A percentile compares a stretch with the other conserved stretches of the same genome.
These are phyloP conservation scores for Psilocybe azurescens DNA, from an alignment of 768 basidiomycete species.

Conservation along the genomic window DNA sequence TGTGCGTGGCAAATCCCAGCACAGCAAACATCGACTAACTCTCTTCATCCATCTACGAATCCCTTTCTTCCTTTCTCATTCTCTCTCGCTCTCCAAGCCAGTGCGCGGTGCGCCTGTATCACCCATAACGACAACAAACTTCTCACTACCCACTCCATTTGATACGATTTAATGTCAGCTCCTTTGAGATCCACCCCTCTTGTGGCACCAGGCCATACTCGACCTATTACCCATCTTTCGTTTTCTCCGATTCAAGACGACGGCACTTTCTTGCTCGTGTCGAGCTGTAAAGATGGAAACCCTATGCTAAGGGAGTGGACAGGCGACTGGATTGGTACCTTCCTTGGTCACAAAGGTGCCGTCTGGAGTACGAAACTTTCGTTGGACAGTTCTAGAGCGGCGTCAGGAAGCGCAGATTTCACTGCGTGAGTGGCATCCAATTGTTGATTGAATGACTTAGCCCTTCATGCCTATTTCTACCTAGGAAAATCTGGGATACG, in stretches of 20 bases:
- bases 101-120: conserved; percentile 61
- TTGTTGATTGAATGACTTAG: conserved; percentile 10
- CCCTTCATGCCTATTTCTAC: conserved; percentile 18
- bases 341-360: conserved; percentile 90
- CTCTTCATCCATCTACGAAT: conserved; percentile 14
- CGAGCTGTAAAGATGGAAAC: conserved; percentile 98
- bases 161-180: conserved; percentile 57
- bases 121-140: conserved; percentile 44
- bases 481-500: conserved; percentile 96
- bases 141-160: conserved; percentile 26
- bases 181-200: conserved; percentile 77
- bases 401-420: conserved; percentile 95
- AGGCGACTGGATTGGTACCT: conserved; percentile 98
- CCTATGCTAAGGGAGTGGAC: conserved; percentile 98
- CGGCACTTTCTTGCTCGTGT: conserved; percentile 87
- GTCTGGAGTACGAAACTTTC: conserved; percentile 97
- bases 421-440: conserved; percentile 73
- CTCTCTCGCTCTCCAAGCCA: conserved; percentile 35
- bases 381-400: conserved; percentile 83
- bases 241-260: conserved; percentile 90
- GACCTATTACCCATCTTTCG: conserved; percentile 92
- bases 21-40: conserved; percentile 23
- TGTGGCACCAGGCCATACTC: conserved; percentile 85
- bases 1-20: conserved; percentile 24
- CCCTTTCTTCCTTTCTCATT: conserved; percentile 23